Base-by-base conservation (phyloP, 306 rosid genomes). In the Dalbergia cultrata region DNA sequence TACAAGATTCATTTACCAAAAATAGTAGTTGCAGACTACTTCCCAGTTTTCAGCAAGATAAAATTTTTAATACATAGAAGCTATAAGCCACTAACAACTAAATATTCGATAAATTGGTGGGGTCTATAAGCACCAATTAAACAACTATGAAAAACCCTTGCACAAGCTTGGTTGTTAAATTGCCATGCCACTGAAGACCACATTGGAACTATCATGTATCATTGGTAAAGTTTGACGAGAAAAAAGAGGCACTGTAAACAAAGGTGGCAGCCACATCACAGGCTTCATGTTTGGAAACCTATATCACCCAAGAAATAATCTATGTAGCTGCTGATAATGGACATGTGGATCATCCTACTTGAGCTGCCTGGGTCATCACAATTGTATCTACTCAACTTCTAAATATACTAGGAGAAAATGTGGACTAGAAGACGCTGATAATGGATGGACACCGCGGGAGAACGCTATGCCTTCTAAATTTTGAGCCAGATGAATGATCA, bases 171-270 rank as follows among this genome's bases (percentile, higher is more conserved):
- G 53, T 57, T 34, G 12, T 43, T 26, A 75, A 44, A 39, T 26
- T 22, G 70, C 59, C 56, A 59, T 58, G 78, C 16, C 26, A 31
- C 47, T 78, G 13, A 49, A 56, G 75, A 43, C 41, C 57, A 53
- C 9, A 39, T 39, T 7, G 22, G 54, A 50, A 74, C 67, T 33
- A 76, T 33, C 12, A 33, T n/a, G 16, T 33, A 34, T 76, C 69
- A 34, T 64, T 12, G 72, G 64, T 35, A 7, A 45, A 47, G 19
- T 22, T 67, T 6, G 8, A 35, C 9, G 54, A 12, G 39, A 13
- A 33, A 37, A 18, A 21, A 35, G 18, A 64, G 5, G 57, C 31
- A 16, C 35, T 4, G 14, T 52, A 54, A 50, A 34, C n/a, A 12
- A 52, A 21, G 34, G 33, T 39, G 22, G 58, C 66, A 39, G 9